Evolutionary conservation across 1,284 basidiomycete species (phyloP), one percentile per base, ranked within the genome.

Genomic region (Wallemia mellicola): DNA sequence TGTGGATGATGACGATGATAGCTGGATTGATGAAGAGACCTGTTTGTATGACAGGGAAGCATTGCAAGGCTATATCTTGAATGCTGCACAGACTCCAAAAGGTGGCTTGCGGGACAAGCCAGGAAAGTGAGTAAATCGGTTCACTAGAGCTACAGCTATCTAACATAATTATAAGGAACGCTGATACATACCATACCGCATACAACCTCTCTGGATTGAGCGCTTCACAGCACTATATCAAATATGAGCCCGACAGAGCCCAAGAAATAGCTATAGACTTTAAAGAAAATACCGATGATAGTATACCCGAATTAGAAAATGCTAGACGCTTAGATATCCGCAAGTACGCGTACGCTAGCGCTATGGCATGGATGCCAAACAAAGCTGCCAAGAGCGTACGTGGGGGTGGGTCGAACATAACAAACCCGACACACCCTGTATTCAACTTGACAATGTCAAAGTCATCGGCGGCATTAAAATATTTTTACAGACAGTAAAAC

Each of bases 71-170:
- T 98, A 87, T 67, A 77, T 95, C 58, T 73, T 95, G 1, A 77
- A 80, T 60, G 86, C 85, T 3, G 87, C 82, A 0, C 94, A 98
- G 67, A 77, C 81, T 62, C 78, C 81, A 0, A 74, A 78, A 0
- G 91, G 89, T 15, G 92, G 92, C 9, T 71, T 98, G 59, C 75
- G 88, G 14, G 92, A 98, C 68, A 98, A 98, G 68, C 94, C 92
- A 11, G 85, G 85, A 56, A 95, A 94, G 82, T 84, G 68, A 54
- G 75, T 67, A 5, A n/a, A 22, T 9, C 59, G 61, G 38, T 28
- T 28, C 27, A 11, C 17, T 22, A 56, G 22, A 28, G 55, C 59
- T 24, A 57, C 24, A 57, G 17, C n/a, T 15, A 27, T 28, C n/a
- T 25, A 57, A 59, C 11, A 56, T 27, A 38, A 11, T 19, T 24